Percentiles rank a stretch among this genome's conserved stretches.
Evolutionary conservation across 345 rosid genomes (phyloP).

Genomic region (Tarenaya hassleriana): DNA sequence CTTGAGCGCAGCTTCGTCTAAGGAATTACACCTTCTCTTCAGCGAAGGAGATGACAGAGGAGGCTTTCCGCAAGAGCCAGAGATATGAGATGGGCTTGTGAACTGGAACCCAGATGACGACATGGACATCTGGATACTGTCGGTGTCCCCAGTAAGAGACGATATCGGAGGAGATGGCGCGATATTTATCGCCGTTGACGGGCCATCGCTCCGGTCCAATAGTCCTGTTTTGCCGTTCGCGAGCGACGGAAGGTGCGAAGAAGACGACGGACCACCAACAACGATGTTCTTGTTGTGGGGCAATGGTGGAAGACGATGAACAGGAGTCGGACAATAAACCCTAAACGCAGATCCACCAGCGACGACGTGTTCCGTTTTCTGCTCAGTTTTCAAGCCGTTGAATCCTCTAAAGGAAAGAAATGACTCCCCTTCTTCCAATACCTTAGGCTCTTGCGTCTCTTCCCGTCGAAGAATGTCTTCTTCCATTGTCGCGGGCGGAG

Average conservation of each 20-base stretch:
- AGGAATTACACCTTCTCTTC: slow-evolving; percentile 69
- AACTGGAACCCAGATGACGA: slow-evolving; percentile 66
- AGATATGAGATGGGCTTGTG: slow-evolving; percentile 43
- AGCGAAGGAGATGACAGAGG: slow-evolving; percentile 51
- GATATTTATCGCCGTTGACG: slow-evolving; percentile 41
- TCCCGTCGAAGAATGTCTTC: slow-evolving; percentile 13
- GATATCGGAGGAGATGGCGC: slow-evolving; percentile 46
- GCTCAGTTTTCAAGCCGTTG: slow-evolving; percentile 23
- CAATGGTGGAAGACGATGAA: slow-evolving; percentile 67
- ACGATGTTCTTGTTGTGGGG: slow-evolving; percentile 40
- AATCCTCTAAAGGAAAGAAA: slow-evolving; percentile 14
- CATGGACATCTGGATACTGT: slow-evolving; percentile 43
- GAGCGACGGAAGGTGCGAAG: slow-evolving; percentile 3
- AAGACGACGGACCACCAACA: slow-evolving; percentile 22
- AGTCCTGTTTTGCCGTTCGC: slow-evolving; percentile 22
- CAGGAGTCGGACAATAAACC: slow-evolving; percentile 60
- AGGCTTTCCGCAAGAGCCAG: slow-evolving; percentile 57
- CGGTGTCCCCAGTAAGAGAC: slow-evolving; percentile 68
- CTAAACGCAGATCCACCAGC: slow-evolving; percentile 46
- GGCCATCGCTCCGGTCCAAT: slow-evolving; percentile 36
- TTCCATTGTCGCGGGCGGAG: background rate
- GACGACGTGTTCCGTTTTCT: slow-evolving; percentile 22
- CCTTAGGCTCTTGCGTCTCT: slow-evolving; percentile 15
- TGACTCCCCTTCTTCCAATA: slow-evolving; percentile 11
- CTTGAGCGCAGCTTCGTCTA: slow-evolving; percentile 54